Evolutionary conservation across 495 filamentous ascomycete species (phyloP), one percentile per base, ranked within the genome.

Genomic region (Patellaria atrata): DNA sequence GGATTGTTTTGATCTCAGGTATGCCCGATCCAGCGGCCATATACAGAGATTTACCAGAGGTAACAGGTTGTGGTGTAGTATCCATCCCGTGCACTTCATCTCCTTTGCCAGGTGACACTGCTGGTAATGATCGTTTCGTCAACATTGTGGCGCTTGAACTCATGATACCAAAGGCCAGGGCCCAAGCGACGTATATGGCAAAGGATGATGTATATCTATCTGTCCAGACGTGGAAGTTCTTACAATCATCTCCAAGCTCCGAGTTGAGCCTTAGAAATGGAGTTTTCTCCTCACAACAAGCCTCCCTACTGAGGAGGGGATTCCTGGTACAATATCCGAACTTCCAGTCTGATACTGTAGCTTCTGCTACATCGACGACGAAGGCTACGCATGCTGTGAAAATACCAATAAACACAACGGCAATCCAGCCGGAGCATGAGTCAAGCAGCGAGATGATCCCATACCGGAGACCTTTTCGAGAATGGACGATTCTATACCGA

Each of bases 1-100:
- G 46, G 22, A 72, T 64, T 4, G 68, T 70, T 45, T 73, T 71
- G 54, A 73, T 73, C 32, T 73, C 69, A 0, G 69, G 69, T 27
- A 71, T 73, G 9, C 68, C 68, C 28, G 55, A 61, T 1, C 68
- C 68, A 13, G 67, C 62, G 16, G 67, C 63, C 62, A 73, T 62
- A 45, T 70, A 71, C 54, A 72, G 69, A 7, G 52, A 47, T 44
- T 72, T 72, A 4, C 66, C 65, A 14, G 37, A 33, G 0, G 43
- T 28, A 1, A 40, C 22, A 1, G 43, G 37, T 24, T 44, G 33
- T 2, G 33, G 27, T 3, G 37, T 22, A 6, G 45, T 22, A n/a
- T 44, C 40, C 28, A 29, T 36, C 24, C n/a, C 34, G 20, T 53
- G 44, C 10, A 27, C 17, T 31, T 51, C 52, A 35, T 50, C 44